These are phyloP conservation scores for Mycena epipterygia DNA, from an alignment of 768 basidiomycete genomes.

Conservation along the genomic window DNA sequence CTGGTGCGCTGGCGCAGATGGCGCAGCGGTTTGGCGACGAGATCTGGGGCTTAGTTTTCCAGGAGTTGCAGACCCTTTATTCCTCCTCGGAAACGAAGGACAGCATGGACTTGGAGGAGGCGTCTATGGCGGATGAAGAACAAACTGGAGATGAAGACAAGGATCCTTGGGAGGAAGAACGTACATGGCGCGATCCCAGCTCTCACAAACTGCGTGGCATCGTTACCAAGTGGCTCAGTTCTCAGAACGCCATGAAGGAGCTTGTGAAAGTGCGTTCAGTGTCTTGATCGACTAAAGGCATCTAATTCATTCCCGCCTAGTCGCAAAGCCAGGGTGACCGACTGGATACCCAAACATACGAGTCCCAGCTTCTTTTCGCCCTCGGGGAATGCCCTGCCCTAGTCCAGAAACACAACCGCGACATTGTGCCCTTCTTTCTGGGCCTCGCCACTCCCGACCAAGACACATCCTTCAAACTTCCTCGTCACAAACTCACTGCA, in stretches of 20 bases:
- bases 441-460: constrained; percentile 52
- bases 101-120: constrained; percentile 6
- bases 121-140: constrained; percentile 6
- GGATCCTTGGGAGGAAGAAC: constrained; percentile 76
- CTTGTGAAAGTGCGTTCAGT: constrained; percentile 49
- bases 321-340: constrained; percentile 58
- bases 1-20: constrained; percentile 72
- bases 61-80: constrained; percentile 63
- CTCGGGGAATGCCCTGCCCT: constrained; percentile 78
- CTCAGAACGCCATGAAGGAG: constrained; percentile 42
- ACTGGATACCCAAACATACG: constrained; percentile 83
- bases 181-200: constrained; percentile 84
- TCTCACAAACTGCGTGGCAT: constrained; percentile 70
- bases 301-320: constrained; percentile 38
- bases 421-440: constrained; percentile 90
- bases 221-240: constrained; percentile 64
- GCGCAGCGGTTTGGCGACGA: constrained; percentile 71
- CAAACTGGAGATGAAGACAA: constrained; percentile 42
- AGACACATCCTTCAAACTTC: constrained; percentile 56
- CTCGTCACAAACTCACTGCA: constrained; percentile 72
- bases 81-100: constrained; percentile 35
- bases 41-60: constrained; percentile 81
- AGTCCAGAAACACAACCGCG: constrained; percentile 89
- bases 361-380: constrained; percentile 80
- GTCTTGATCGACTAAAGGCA: constrained; percentile 35